phyloP scores from a whole-genome alignment of 768 basidiomycete genomes.

The Pisolithus tinctorius region DNA sequence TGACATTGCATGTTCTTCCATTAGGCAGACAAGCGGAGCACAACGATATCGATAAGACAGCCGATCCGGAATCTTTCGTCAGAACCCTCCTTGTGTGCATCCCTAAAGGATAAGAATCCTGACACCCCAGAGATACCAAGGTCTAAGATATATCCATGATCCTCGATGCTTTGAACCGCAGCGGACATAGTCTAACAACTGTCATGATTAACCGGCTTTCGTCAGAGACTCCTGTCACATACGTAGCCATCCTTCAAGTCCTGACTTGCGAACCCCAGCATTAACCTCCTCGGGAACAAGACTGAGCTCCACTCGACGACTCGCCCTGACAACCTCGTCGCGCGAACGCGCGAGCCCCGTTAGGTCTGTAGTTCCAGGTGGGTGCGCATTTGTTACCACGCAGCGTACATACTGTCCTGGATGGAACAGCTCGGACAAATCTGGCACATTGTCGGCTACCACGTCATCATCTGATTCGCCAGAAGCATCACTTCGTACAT shows the following conservation, averaged over 20 bases:
- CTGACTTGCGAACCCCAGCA: slow-evolving; percentile 61
- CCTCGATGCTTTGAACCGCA: slow-evolving; percentile 79
- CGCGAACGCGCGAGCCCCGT: slow-evolving; percentile 54
- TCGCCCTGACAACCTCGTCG: slow-evolving; percentile 61
- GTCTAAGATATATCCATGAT: slow-evolving; percentile 90
- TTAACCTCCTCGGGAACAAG: slow-evolving; percentile 83
- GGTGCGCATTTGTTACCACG: slow-evolving; percentile 62
- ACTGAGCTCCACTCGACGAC: slow-evolving; percentile 79
- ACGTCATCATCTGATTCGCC: slow-evolving; percentile 38
- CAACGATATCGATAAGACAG: slow-evolving; percentile 57
- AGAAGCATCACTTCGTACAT: slow-evolving; percentile 44
- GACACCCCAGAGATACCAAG: slow-evolving; percentile 73
- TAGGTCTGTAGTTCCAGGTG: slow-evolving; percentile 56
- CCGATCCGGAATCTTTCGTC: slow-evolving; percentile 49
- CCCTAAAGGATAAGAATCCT: slow-evolving; percentile 81
- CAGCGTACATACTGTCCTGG: slow-evolving; percentile 85
- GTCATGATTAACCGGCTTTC: neutral
- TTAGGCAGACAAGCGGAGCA: slow-evolving; percentile 66
- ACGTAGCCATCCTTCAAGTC: slow-evolving; percentile 76
- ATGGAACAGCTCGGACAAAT: slow-evolving; percentile 66
- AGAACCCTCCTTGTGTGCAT: slow-evolving; percentile 39
- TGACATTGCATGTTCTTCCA: slow-evolving; percentile 72
- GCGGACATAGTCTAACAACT: slow-evolving; percentile 59
- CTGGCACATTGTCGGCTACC: slow-evolving; percentile 41
- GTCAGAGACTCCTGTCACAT: slow-evolving; percentile 29